These are phyloP conservation scores for Cordia subcordata DNA, from an alignment of 257 asterid genomes.

Conservation along the genomic window DNA sequence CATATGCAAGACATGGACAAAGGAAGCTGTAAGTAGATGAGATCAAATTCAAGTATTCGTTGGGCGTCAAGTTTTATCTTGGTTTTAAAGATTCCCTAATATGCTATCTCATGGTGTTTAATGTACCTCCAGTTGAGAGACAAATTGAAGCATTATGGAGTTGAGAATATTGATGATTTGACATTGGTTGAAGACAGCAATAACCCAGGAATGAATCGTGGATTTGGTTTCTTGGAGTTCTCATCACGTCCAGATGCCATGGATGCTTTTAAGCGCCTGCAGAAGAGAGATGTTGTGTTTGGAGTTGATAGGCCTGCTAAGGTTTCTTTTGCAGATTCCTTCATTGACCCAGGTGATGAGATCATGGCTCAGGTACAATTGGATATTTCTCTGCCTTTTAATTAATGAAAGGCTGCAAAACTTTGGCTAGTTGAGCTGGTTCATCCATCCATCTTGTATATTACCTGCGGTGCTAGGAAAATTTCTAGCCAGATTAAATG, in stretches of 20 bases:
- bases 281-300: slow-evolving; percentile 80
- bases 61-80: slow-evolving; percentile 17
- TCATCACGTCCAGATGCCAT: slow-evolving; percentile 91
- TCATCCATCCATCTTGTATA: neutral
- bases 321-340: slow-evolving; percentile 97
- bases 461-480: too few relatives aligned
- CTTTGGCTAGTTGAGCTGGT: slow-evolving; percentile 10
- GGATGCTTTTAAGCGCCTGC: slow-evolving; percentile 98
- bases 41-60: slow-evolving; percentile 10
- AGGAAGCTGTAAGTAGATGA: slow-evolving; percentile 77
- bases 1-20: slow-evolving; percentile 93
- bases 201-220: slow-evolving; percentile 70
- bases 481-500: too few relatives aligned
- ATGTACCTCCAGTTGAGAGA: slow-evolving; percentile 80
- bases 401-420: neutral
- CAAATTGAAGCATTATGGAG: slow-evolving; percentile 68
- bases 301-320: slow-evolving; percentile 96
- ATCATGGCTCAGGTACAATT: slow-evolving; percentile 96
- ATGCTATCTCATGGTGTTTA: slow-evolving; percentile 31
- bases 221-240: slow-evolving; percentile 94
- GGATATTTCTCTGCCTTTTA: slow-evolving; percentile 23
- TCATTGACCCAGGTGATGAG: slow-evolving; percentile 97
- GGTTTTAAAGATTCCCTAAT: slow-evolving; percentile 21
- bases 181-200: slow-evolving; percentile 91
- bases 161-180: slow-evolving; percentile 79